Conservation (phyloP, 441 rosid species). For the Syzygium malaccense region DNA sequence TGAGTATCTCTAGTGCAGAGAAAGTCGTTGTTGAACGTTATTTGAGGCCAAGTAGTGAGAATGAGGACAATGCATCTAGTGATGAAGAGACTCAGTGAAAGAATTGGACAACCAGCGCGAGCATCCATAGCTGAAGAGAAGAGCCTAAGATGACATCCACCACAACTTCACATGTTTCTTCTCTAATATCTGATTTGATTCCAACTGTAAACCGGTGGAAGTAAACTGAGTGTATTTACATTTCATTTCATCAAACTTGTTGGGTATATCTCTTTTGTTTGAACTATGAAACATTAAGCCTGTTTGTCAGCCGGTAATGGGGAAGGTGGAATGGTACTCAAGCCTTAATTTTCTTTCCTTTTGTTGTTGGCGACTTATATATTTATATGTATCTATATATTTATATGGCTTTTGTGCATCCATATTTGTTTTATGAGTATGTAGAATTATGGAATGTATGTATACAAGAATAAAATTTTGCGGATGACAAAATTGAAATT, state of each 20-base stretch:
- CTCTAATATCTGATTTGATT: too few relatives aligned
- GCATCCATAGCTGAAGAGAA: too few relatives aligned
- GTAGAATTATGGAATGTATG: background rate
- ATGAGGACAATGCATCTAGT: background rate
- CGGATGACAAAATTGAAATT: background rate
- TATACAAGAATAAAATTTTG: background rate
- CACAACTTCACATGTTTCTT: too few relatives aligned
- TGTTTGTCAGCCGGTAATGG: background rate
- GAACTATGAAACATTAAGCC: background rate
- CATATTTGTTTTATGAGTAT: background rate
- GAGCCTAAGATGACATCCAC: too few relatives aligned
- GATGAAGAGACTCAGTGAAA: too few relatives aligned
- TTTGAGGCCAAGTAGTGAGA: background rate
- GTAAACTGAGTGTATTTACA: too few relatives aligned
- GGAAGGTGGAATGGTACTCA: background rate
- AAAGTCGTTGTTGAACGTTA: background rate
- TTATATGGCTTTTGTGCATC: background rate
- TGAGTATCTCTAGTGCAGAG: background rate
- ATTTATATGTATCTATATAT: background rate
- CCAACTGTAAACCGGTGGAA: too few relatives aligned
- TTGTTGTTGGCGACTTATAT: background rate
- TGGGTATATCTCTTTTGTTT: too few relatives aligned
- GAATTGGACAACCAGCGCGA: too few relatives aligned
- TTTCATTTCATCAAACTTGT: too few relatives aligned
- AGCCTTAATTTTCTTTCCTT: background rate